phyloP scores from a whole-genome alignment of 2,329 filamentous ascomycete species.

The Calonectria crousiana region DNA sequence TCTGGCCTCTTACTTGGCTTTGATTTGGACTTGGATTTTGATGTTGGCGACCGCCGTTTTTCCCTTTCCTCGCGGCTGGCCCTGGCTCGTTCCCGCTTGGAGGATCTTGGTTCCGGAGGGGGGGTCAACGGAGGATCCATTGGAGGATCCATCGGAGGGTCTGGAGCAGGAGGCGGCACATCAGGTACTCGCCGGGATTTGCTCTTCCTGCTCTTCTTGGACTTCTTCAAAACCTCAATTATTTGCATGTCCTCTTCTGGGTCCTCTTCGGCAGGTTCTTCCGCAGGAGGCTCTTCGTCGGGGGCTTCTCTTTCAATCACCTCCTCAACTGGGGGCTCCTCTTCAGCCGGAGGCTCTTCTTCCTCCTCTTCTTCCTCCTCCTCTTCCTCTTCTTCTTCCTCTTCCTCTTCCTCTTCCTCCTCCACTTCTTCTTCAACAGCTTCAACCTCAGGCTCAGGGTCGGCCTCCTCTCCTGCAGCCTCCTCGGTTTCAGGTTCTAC shows the following conservation, averaged over 20 bases:
- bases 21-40: slow-evolving; percentile 73
- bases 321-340: slow-evolving; percentile 40
- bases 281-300: slow-evolving; percentile 25
- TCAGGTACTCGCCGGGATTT: slow-evolving; percentile 52
- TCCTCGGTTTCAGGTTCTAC: slow-evolving; percentile 45
- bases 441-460: slow-evolving; percentile 34
- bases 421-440: slow-evolving; percentile 15
- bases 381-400: slow-evolving; percentile 41
- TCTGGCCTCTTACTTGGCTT: slow-evolving; percentile 69
- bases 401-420: slow-evolving; percentile 29
- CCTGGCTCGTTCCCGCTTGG: slow-evolving; percentile 82
- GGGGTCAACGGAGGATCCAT: slow-evolving; percentile 52
- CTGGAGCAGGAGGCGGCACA: slow-evolving; percentile 57
- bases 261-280: slow-evolving; percentile 45
- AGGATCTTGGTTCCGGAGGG: slow-evolving; percentile 68
- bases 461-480: slow-evolving; percentile 45
- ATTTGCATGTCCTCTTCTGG: slow-evolving; percentile 59
- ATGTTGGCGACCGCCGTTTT: slow-evolving; percentile 66
- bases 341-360: slow-evolving; percentile 39
- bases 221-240: slow-evolving; percentile 61
- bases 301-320: slow-evolving; percentile 25
- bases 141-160: slow-evolving; percentile 51
- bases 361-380: slow-evolving; percentile 16
- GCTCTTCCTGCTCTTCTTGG: slow-evolving; percentile 58
- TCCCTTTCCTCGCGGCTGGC: slow-evolving; percentile 73